Base-by-base conservation (phyloP, 345 rosid genomes). In the Gossypium anomalum region DNA sequence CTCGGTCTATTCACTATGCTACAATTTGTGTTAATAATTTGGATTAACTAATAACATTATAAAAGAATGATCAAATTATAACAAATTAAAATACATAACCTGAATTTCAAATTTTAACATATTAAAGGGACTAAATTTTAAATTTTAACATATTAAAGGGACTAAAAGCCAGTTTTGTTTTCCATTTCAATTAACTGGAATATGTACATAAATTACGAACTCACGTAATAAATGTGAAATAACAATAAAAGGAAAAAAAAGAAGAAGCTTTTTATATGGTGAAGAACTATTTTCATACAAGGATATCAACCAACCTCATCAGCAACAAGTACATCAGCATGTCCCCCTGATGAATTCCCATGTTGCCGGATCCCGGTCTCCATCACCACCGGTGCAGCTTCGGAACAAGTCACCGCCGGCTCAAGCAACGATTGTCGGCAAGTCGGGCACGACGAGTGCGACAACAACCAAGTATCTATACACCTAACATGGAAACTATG, bases 401-500 rank as follows among this genome's bases (percentile, higher is more conserved):
- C 78, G 41, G 86, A 73, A 73, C 55, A 65, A 8, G 74, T 49
- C 19, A 72, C 67, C 51, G 75, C 83, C 64, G 77, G 85, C 66
- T 85, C 86, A 12, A 84, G 72, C 77, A 90, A 67, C 2, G 92
- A 84, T 22, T 84, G 92, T 52, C 94, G 83, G 51, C 94, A 90
- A 77, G 85, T 88, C 3, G 94, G 94, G 66, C 94, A 90, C n/a
- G 94, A 88, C 7, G 92, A 85, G 78, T 83, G 89, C 7, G 92
- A 83, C 74, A 83, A 66, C 85, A 90, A 71, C 92, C 92, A 90
- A 17, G 84, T 85, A 45, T 90, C 95, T 19, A 90, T 81, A 72
- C 95, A 90, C 71, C 72, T 83, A 57, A 90, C 91, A 76, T 90
- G 95, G 68, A 90, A 88, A 63, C 92, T 89, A 73, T 90, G 95